Evolutionary conservation across 371 early-diverging fungal species (phyloP), one percentile per base, ranked within the genome.

Genomic region (Mucor velutinosus): DNA sequence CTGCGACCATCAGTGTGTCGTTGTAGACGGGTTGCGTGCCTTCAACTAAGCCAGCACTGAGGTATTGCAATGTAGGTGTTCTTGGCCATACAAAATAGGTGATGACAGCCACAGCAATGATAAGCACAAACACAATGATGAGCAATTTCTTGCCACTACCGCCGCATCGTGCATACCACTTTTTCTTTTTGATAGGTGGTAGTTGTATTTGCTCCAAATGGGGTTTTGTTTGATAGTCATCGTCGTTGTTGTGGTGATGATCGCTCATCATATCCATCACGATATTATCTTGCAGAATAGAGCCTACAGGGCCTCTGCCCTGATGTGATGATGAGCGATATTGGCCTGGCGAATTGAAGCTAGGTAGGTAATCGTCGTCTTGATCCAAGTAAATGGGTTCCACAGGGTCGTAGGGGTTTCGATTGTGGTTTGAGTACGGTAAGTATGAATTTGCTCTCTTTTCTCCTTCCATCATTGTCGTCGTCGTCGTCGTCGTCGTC

Each of bases 51-150:
- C 60, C 69, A 0, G 72, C 73, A 10, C 73, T 69, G 3, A 65
- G 29, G 27, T 69, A 73, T 3, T 29, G 37, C 19, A 82, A 53
- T 10, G 65, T 69, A 0, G 78, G 78, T n/a, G 37, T 45, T 12
- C 83, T 70, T 0, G 83, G 83, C 79, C 83, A 83, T 3, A 80
- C 83, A 73, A 83, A 80, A 58, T 73, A 83, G 71, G 78, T 76
- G 12, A 75, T 47, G 3, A 80, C 59, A 14, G 55, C 76, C 2
- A 78, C 66, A 35, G 78, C 27, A 4, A 70, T 58, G 25, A 75
- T 58, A 33, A 80, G 71, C 0, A 51, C 61, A 70, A 83, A 80
- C 10, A 43, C 61, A n/a, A 58, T 47, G 53, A 77, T 74, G 1
- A 82, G 67, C 6, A 72, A 12, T 7, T 69, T 74, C 43, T 70